Percentiles rank a stretch among this genome's conserved stretches.
Evolutionary conservation across 768 basidiomycete species (phyloP).

Genomic region (Kwoniella bestiolae): DNA sequence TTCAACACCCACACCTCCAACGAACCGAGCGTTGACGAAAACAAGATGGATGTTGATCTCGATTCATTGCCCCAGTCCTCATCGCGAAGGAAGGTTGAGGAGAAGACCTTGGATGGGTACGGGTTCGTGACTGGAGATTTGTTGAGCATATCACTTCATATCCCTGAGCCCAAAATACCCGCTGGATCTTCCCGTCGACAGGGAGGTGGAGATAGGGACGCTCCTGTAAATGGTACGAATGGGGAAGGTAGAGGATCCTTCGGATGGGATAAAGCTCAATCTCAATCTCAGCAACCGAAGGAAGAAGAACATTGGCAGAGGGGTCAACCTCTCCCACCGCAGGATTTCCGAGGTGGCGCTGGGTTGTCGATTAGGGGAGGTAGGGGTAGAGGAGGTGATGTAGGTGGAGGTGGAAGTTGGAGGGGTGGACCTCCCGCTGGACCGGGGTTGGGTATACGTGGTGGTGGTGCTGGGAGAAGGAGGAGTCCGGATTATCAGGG

Average conservation of each 20-base stretch:
- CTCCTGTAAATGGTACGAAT: conserved; percentile 7
- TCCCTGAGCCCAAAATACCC: conserved; percentile 42
- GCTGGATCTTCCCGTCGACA: neutral
- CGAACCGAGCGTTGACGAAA: neutral
- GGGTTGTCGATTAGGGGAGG: conserved; percentile 1
- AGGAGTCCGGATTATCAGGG: conserved; percentile 15
- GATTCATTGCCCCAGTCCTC: conserved; percentile 21
- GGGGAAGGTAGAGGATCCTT: conserved; percentile 12
- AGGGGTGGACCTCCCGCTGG: conserved; percentile 19
- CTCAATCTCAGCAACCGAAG: neutral
- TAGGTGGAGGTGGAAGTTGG: conserved; percentile 21
- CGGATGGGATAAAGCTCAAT: conserved; percentile 21
- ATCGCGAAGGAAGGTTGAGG: conserved; percentile 32
- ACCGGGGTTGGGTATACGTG: conserved; percentile 16
- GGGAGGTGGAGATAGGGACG: neutral
- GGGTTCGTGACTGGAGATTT: conserved; percentile 50
- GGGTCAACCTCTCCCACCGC: conserved; percentile 28
- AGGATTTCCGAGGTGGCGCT: conserved; percentile 12
- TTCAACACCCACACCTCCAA: conserved; percentile 13
- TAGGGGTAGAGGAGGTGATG: conserved; percentile 5
- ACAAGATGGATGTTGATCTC: conserved; percentile 34
- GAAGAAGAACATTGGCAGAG: conserved; percentile 24
- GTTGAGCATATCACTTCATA: conserved; percentile 35
- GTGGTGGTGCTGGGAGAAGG: conserved; percentile 4
- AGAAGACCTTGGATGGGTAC: conserved; percentile 48